A percentile compares a stretch with the other conserved stretches of the same genome.
Evolutionary conservation across 2,329 filamentous ascomycete species (phyloP).

Genomic region (Chalara sp.): DNA sequence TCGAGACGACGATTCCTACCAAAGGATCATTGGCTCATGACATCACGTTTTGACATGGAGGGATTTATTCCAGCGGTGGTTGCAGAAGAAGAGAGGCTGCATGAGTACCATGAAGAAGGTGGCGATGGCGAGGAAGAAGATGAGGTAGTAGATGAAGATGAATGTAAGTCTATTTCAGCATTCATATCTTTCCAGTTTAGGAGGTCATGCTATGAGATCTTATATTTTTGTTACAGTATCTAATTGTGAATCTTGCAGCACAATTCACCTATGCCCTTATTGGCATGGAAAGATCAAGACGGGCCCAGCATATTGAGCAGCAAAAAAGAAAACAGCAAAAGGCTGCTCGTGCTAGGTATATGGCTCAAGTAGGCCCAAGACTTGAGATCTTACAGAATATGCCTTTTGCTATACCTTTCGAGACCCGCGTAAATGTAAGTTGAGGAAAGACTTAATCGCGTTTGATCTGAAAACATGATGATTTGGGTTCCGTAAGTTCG

Average conservation of each 20-base stretch:
- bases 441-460: no score
- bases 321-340: constrained; percentile 59
- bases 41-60: constrained; percentile 76
- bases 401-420: constrained; percentile 94
- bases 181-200: no score
- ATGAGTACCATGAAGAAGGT: constrained; percentile 58
- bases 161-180: no score
- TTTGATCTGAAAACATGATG: no score
- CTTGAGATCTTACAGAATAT: constrained; percentile 91
- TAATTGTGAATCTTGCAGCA: no score
- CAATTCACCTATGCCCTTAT: constrained; percentile 27
- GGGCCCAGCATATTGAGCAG: constrained; percentile 55
- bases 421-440: constrained; percentile 60
- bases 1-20: constrained; percentile 82
- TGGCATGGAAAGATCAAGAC: constrained; percentile 54
- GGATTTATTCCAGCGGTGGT: constrained; percentile 83
- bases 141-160: constrained; percentile 26
- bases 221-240: no score
- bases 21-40: constrained; percentile 90
- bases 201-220: no score
- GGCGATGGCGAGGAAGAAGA: constrained; percentile 38
- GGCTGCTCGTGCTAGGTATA: constrained; percentile 59
- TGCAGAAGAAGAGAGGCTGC: constrained; percentile 75
- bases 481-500: no score
- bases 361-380: constrained; percentile 77